These are phyloP conservation scores for Aspergillus bridgeri DNA, from an alignment of 495 filamentous ascomycete genomes.

Conservation along the genomic window DNA sequence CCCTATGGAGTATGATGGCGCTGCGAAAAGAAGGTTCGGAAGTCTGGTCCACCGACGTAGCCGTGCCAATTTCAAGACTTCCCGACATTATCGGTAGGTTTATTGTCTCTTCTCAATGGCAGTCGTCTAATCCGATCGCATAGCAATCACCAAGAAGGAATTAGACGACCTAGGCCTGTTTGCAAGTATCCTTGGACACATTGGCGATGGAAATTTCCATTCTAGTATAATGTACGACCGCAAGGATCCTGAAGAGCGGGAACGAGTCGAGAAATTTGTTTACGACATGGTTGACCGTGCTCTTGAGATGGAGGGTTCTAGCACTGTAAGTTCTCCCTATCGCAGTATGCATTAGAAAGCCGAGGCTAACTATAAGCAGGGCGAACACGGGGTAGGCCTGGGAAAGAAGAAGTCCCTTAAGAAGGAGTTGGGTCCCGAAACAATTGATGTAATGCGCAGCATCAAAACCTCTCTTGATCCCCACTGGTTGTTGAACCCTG, in stretches of 20 bases:
- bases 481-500: constrained; percentile 86
- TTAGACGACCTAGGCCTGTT: constrained; percentile 82
- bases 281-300: constrained; percentile 86
- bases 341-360: neutral
- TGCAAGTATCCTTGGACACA: constrained; percentile 79
- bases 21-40: constrained; percentile 55
- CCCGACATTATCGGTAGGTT: constrained; percentile 74
- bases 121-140: neutral
- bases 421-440: constrained; percentile 78
- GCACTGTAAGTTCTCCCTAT: constrained; percentile 52
- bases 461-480: constrained; percentile 87
- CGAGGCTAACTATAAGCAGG: constrained; percentile 35
- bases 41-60: constrained; percentile 79
- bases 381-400: constrained; percentile 86
- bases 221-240: constrained; percentile 82
- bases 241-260: constrained; percentile 60
- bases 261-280: constrained; percentile 73
- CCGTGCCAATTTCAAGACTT: constrained; percentile 80
- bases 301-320: constrained; percentile 90
- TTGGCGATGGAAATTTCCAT: constrained; percentile 92
- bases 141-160: constrained; percentile 83
- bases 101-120: neutral
- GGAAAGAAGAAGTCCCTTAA: constrained; percentile 80
- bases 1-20: constrained; percentile 63
- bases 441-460: constrained; percentile 78